Percentiles rank a stretch among this genome's conserved stretches.
phyloP scores from a whole-genome alignment of 345 rosid species.

The Erodium maritimum region DNA sequence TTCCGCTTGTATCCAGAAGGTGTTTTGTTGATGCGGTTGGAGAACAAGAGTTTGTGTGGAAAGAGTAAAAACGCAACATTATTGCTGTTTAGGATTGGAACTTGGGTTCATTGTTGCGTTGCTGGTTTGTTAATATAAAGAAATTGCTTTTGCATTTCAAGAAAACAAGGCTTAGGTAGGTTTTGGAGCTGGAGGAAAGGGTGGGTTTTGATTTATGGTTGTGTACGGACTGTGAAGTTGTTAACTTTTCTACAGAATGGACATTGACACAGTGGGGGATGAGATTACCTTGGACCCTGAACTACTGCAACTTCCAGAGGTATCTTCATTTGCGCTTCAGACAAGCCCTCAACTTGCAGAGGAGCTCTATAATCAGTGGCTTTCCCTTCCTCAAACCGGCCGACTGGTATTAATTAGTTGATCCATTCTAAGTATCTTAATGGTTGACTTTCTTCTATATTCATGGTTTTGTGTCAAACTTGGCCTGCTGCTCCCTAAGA shows the following conservation, averaged over 20 bases:
- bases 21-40: background rate
- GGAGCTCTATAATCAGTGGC: slow-evolving; percentile 88
- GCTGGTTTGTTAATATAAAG: background rate
- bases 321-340: slow-evolving; percentile 62
- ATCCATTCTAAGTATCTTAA: background rate
- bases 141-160: background rate
- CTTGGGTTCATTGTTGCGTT: background rate
- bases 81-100: background rate
- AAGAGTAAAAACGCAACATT: background rate
- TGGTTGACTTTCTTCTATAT: background rate
- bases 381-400: slow-evolving; percentile 71
- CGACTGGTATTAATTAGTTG: slow-evolving; percentile 40
- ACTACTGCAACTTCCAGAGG: slow-evolving; percentile 68
- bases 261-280: slow-evolving; percentile 23
- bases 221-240: background rate
- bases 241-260: background rate
- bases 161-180: background rate
- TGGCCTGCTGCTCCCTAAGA: background rate
- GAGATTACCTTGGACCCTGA: slow-evolving; percentile 66
- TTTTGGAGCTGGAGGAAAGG: background rate
- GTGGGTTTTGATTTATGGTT: background rate
- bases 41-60: background rate
- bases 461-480: background rate
- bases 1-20: no score
- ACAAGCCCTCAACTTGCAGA: slow-evolving; percentile 64